Evolutionary conservation across 805 yeast species (phyloP).

Genomic region (Cyberlindnera mycetangii): DNA sequence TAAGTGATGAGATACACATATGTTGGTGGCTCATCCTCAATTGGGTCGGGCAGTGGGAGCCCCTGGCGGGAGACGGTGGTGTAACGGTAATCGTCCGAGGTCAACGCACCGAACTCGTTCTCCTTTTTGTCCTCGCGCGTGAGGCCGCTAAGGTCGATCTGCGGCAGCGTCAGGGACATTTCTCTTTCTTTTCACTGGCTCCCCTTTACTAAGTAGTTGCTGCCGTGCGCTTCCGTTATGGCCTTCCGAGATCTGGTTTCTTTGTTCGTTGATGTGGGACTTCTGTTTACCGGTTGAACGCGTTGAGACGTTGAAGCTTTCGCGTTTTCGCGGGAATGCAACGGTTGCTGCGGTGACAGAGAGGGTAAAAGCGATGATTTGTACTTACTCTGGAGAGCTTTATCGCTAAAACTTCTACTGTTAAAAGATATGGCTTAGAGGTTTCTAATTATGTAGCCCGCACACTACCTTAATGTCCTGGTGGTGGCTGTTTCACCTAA

Average conservation of each 20-base stretch:
- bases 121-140: slow-evolving; percentile 43
- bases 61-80: slow-evolving; percentile 54
- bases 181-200: too few relatives aligned
- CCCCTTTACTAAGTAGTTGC: too few relatives aligned
- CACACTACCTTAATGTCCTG: too few relatives aligned
- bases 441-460: too few relatives aligned
- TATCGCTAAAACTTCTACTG: too few relatives aligned
- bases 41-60: slow-evolving; percentile 57
- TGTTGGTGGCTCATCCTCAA: slow-evolving; percentile 84
- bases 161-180: slow-evolving; percentile 32
- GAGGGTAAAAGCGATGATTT: not conserved
- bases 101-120: slow-evolving; percentile 69
- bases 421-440: too few relatives aligned
- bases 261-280: not conserved
- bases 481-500: too few relatives aligned
- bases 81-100: slow-evolving; percentile 62
- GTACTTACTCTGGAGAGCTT: too few relatives aligned
- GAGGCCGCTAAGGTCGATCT: slow-evolving; percentile 32
- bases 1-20: slow-evolving; percentile 77
- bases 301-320: not conserved
- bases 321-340: not conserved
- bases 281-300: not conserved
- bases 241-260: too few relatives aligned
- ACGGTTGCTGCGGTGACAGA: not conserved
- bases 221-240: too few relatives aligned